Evolutionary conservation across 2,329 filamentous ascomycete genomes (phyloP), one percentile per base, ranked within the genome.

Genomic region (Colletotrichum sp.): DNA sequence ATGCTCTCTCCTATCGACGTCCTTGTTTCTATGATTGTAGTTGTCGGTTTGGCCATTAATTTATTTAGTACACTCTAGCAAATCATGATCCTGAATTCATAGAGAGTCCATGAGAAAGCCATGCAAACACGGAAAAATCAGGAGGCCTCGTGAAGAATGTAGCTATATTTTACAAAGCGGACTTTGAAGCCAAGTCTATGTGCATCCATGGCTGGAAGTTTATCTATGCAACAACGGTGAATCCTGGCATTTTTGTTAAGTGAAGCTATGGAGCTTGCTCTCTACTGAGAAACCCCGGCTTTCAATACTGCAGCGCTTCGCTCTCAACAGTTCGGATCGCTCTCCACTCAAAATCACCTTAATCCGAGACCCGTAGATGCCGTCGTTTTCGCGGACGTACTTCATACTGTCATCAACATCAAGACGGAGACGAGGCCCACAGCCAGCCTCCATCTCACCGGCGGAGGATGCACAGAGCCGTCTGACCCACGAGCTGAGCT

Each of bases 11-110:
- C 1, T n/a, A 44, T n/a, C 36, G 8, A 9, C 8, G 2, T 18
- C 36, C 0, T 44, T 0, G 6, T n/a, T 9, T 44, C 36, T 44
- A 10, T 0, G 8, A 18, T 44, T 1, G 4, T n/a, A 0, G 1
- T 44, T 9, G 1, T 44, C 5, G 8, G 1, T 9, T 44, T 39
- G 15, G 15, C 2, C 36, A 39, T 39, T n/a, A 0, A 49, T 1
- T 49, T n/a, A n/a, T n/a, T 0, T 49, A 49, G 18, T 3, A 1
- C 4, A 12, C 3, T 49, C 18, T n/a, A 1, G 39, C 9, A 49
- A 49, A n/a, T 1, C 18, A 49, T 10, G 18, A 1, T n/a, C 5
- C 18, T 12, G 18, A n/a, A 1, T n/a, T n/a, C 0, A n/a, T n/a
- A 3, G 3, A 44, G 39, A 30, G 28, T 30, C 28, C 28, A 30